A percentile compares a stretch with the other conserved stretches of the same genome.
These are phyloP conservation scores for Pythium graminicola DNA, from an alignment of 352 stramenopile genomes.

Conservation along the genomic window DNA sequence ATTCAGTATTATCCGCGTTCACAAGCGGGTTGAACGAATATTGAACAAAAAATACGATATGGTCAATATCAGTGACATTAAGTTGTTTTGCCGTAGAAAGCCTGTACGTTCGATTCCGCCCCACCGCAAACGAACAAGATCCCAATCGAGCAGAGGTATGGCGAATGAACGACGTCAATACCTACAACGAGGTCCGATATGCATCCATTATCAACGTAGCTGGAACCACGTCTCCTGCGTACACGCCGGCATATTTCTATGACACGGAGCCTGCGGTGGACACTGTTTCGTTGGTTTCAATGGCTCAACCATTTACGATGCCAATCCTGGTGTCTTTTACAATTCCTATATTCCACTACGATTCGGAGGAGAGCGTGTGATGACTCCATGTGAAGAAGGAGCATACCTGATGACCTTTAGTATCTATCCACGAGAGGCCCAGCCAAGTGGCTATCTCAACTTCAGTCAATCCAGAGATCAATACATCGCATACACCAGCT, in stretches of 20 bases:
- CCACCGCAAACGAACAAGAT: neutral
- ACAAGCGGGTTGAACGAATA: constrained; percentile 4
- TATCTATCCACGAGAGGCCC: constrained; percentile 1
- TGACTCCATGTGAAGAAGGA: neutral
- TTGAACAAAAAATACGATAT: neutral
- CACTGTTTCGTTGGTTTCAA: neutral
- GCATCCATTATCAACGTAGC: neutral
- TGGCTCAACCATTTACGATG: constrained; percentile 6
- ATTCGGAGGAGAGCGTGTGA: constrained; percentile 1
- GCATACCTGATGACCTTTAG: constrained; percentile 7
- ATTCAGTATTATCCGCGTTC: constrained; percentile 5
- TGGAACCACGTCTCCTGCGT: neutral
- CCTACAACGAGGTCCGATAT: constrained; percentile 2
- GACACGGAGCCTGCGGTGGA: neutral
- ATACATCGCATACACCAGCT: neutral
- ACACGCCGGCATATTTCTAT: constrained; percentile 5
- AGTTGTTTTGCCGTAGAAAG: constrained; percentile 1
- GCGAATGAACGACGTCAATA: constrained; percentile 1
- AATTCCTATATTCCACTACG: constrained; percentile 9
- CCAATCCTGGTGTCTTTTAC: neutral
- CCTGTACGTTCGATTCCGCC: constrained; percentile 2
- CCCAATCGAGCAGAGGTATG: neutral
- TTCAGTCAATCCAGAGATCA: constrained; percentile 2
- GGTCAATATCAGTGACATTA: constrained; percentile 5
- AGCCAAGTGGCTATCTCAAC: constrained; percentile 6